Evolutionary conservation across 441 rosid species (phyloP).

Genomic region (Adansonia gregorii): DNA sequence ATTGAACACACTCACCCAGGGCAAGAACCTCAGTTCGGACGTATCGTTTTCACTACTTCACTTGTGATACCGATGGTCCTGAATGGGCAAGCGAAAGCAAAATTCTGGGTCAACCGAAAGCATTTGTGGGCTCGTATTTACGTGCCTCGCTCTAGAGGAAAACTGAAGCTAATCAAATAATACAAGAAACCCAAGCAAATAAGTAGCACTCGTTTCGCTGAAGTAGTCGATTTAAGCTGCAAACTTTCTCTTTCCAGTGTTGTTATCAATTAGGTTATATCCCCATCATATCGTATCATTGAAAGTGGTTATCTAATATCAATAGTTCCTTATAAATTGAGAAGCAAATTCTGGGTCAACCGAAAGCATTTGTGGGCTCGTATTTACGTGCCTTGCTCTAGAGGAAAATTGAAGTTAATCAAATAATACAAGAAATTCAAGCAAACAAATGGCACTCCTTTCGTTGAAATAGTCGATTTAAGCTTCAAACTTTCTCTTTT

Average conservation of each 20-base stretch:
- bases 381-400: constrained; percentile 25
- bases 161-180: neutral
- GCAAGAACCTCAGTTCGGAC: constrained; percentile 37
- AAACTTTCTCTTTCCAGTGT: neutral
- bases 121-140: constrained; percentile 42
- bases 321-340: neutral
- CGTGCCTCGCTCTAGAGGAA: constrained; percentile 20
- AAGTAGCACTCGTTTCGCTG: neutral
- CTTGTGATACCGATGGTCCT: constrained; percentile 31
- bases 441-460: neutral
- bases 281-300: neutral
- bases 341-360: constrained; percentile 38
- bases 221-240: too few relatives aligned
- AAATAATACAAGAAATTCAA: neutral
- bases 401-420: constrained; percentile 2
- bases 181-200: neutral
- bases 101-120: constrained; percentile 38
- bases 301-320: neutral
- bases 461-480: too few relatives aligned
- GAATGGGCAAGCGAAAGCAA: constrained; percentile 40
- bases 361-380: constrained; percentile 42
- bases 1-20: constrained; percentile 27
- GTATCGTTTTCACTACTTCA: constrained; percentile 35
- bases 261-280: neutral
- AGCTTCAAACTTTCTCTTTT: too few relatives aligned